phyloP scores from a whole-genome alignment of 768 basidiomycete genomes.

The Lactifluus piperatus region DNA sequence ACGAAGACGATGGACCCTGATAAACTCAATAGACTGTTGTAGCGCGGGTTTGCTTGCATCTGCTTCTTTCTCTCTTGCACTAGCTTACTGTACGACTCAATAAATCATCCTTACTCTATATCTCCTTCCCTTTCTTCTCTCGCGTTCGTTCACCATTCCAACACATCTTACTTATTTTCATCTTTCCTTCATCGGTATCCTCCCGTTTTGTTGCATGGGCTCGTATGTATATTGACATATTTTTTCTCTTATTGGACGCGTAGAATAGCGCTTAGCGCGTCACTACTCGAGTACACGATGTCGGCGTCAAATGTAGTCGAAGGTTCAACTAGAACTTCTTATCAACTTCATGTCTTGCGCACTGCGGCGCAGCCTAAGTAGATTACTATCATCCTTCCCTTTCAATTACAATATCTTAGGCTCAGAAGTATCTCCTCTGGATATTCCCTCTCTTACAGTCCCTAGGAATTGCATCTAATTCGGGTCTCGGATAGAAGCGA shows the following conservation, averaged over 20 bases:
- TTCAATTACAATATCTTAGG: neutral
- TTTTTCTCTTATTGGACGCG: neutral
- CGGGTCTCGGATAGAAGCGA: neutral
- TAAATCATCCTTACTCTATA: slow-evolving; percentile 12
- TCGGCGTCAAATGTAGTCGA: neutral
- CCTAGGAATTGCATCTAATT: neutral
- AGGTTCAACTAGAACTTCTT: neutral
- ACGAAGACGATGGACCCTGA: slow-evolving; percentile 55
- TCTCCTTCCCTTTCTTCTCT: slow-evolving; percentile 10
- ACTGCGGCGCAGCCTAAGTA: neutral
- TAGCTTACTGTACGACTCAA: slow-evolving; percentile 19
- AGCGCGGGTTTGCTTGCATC: slow-evolving; percentile 10
- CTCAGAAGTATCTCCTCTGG: neutral
- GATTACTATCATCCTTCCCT: neutral
- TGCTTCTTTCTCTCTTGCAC: slow-evolving; percentile 6
- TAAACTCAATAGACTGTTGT: slow-evolving; percentile 37
- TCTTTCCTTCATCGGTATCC: neutral
- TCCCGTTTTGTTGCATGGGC: neutral
- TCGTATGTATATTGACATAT: slow-evolving; percentile 11
- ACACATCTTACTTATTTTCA: slow-evolving; percentile 7
- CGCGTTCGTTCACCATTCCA: slow-evolving; percentile 9
- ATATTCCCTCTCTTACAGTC: neutral
- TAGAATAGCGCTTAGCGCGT: too few relatives aligned
- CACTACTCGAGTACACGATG: too few relatives aligned
- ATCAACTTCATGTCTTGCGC: neutral